Conservation (phyloP, 2,329 filamentous ascomycete genomes). For the Alternaria rosae region DNA sequence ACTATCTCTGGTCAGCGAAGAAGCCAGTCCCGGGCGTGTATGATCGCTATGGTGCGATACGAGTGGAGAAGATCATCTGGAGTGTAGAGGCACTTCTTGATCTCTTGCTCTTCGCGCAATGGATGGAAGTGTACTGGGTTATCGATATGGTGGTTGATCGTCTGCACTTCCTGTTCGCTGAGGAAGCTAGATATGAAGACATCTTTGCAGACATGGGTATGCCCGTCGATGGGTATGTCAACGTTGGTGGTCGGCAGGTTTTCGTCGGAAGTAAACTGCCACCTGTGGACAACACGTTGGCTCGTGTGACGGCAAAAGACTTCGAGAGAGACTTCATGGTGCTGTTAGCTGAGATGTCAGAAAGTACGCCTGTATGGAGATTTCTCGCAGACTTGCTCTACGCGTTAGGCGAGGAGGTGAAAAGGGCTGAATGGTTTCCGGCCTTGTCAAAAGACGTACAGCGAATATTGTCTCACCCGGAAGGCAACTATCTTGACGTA, state of each 20-base stretch:
- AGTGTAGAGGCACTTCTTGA: background rate
- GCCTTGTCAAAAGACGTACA: background rate
- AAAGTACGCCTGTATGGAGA: background rate
- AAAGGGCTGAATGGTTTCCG: background rate
- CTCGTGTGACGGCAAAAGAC: background rate
- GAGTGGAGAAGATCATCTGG: conserved; percentile 2
- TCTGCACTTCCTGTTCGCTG: background rate
- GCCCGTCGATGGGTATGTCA: background rate
- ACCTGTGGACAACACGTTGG: background rate
- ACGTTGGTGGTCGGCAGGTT: background rate
- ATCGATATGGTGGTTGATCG: conserved; percentile 1
- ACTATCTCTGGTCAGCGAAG: conserved; percentile 6
- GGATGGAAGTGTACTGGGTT: background rate
- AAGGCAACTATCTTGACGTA: background rate
- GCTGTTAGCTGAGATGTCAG: background rate
- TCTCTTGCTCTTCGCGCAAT: background rate
- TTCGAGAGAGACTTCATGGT: background rate
- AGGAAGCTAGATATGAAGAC: background rate
- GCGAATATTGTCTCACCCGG: background rate
- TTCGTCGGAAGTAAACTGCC: background rate
- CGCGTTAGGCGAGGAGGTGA: background rate
- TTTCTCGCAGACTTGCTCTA: conserved; percentile 3
- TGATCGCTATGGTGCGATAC: background rate
- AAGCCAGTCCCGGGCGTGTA: background rate
- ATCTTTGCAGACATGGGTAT: background rate